Base-by-base conservation (phyloP, 805 yeast species). In the Candida saitoana region DNA sequence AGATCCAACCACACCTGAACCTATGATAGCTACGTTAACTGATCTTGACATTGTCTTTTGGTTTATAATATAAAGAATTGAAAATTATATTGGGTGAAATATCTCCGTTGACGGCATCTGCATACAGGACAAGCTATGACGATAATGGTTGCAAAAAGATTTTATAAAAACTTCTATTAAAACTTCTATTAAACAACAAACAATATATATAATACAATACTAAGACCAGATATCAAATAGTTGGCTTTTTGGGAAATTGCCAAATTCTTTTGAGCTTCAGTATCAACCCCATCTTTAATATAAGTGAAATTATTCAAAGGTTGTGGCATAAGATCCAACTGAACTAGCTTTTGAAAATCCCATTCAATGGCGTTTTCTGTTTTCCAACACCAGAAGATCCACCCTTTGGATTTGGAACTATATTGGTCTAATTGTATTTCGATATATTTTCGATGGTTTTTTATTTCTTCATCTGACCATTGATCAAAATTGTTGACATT, bases 1-100 rank as follows among this genome's bases (percentile, higher is more conserved):
- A 18, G 93, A 76, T 46, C 99, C 99, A 47, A 93, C 98, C 39
- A 91, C 93, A 56, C 99, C 99, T 41, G 97, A 82, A 41, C 89
- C 88, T 46, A 64, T 67, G 39, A 70, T 69, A 34, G 75, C 75
- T 33, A 70, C 64, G 49, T 70, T 67, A 31, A 70, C 73, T 33
- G 73, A 64, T 55, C 52, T 64, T 38, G 46, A 36, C 62, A 57
- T 60, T 27, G 11, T 14, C 38, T 18, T 18, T 14, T n/a, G n/a
- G n/a, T n/a, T n/a, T n/a, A n/a, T n/a, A 14, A 17, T 29, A 8
- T 6, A 29, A 14, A 8, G n/a, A 14, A 12, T 32, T n/a, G 11
- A 32, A 32, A 14, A 20, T 20, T 19, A 22, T 6, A 22, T 22
- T 11, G 11, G 14, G 19, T 33, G 22, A 33, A 33, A 16, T 33